These are phyloP conservation scores for Leccinum obscurum DNA, from an alignment of 768 basidiomycete genomes.

Conservation along the genomic window DNA sequence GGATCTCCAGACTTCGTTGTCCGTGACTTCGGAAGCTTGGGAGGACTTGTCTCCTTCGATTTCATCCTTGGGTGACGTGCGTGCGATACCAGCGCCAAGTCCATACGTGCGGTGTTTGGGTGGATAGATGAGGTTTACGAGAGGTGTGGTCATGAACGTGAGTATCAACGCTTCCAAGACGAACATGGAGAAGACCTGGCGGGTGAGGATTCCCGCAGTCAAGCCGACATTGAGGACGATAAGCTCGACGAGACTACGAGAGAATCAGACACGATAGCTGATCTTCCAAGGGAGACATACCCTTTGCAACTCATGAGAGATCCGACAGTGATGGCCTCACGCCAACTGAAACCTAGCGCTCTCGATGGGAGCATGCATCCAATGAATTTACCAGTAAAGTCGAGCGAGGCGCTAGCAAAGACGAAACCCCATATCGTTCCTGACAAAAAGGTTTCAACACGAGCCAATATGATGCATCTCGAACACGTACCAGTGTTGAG, in stretches of 20 bases:
- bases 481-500: slow-evolving; percentile 62
- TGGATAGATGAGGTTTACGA: slow-evolving; percentile 69
- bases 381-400: slow-evolving; percentile 87
- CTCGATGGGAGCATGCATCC: slow-evolving; percentile 75
- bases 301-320: slow-evolving; percentile 96
- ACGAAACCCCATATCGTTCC: slow-evolving; percentile 88
- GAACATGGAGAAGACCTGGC: slow-evolving; percentile 92
- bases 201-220: slow-evolving; percentile 71
- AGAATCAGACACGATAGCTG: slow-evolving; percentile 6
- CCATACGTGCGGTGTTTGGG: slow-evolving; percentile 54
- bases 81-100: slow-evolving; percentile 14
- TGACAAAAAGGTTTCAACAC: slow-evolving; percentile 22
- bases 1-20: slow-evolving; percentile 20
- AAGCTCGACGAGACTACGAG: slow-evolving; percentile 75
- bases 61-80: not conserved
- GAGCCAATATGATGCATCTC: not conserved
- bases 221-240: slow-evolving; percentile 97
- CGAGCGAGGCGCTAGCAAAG: slow-evolving; percentile 71
- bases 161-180: slow-evolving; percentile 81
- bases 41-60: not conserved
- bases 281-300: slow-evolving; percentile 41
- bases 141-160: slow-evolving; percentile 87
- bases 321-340: slow-evolving; percentile 85
- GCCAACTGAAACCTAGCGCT: slow-evolving; percentile 70
- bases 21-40: not conserved